phyloP scores from a whole-genome alignment of 371 early-diverging fungal species.

The Dichotomocladium elegans region DNA sequence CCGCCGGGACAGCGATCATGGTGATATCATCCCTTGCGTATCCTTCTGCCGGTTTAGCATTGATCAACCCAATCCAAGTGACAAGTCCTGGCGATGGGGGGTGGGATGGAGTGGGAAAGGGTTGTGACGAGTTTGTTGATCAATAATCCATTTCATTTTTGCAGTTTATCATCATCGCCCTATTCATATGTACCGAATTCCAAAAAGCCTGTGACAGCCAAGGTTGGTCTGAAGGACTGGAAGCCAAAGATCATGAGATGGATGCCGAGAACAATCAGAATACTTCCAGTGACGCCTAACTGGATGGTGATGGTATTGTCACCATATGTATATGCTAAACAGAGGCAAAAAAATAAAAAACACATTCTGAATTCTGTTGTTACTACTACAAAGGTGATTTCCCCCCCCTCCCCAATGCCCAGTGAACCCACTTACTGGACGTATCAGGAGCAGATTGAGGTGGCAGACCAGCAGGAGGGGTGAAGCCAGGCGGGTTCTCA shows the following conservation, averaged over 20 bases:
- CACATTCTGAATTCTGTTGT: too few relatives aligned
- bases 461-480: too few relatives aligned
- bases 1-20: slow-evolving; percentile 11
- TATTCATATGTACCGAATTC: slow-evolving; percentile 36
- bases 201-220: slow-evolving; percentile 25
- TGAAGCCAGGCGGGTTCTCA: too few relatives aligned
- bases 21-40: slow-evolving; percentile 15
- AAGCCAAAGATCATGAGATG: slow-evolving; percentile 28
- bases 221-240: slow-evolving; percentile 20
- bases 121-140: neutral
- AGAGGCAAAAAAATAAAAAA: too few relatives aligned
- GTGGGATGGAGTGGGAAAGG: too few relatives aligned
- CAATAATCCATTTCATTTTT: neutral
- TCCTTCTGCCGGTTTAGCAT: slow-evolving; percentile 10
- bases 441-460: too few relatives aligned
- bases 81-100: slow-evolving; percentile 9
- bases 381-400: too few relatives aligned
- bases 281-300: slow-evolving; percentile 22
- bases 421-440: too few relatives aligned
- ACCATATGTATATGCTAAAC: too few relatives aligned
- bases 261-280: slow-evolving; percentile 24
- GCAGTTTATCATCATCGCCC: neutral
- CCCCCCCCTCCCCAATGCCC: too few relatives aligned
- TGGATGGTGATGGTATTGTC: slow-evolving; percentile 13
- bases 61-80: slow-evolving; percentile 17